These are phyloP conservation scores for Spatholobus suberectus DNA, from an alignment of 306 rosid genomes.

Conservation along the genomic window DNA sequence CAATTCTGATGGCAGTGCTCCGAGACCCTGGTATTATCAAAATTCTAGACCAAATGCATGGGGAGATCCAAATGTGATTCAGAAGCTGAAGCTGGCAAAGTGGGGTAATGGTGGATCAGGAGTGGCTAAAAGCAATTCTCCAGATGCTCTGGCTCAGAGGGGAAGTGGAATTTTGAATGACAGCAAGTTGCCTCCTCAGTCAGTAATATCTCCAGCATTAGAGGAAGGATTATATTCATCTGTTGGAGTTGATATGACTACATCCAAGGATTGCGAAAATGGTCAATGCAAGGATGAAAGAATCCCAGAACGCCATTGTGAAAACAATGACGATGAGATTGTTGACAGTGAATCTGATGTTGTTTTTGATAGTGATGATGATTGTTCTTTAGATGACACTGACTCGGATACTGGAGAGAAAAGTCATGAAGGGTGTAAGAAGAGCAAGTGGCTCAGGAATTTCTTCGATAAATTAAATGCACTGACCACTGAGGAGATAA, in stretches of 20 bases:
- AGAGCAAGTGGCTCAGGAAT: constrained; percentile 51
- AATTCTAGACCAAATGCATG: constrained; percentile 42
- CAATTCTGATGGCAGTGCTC: constrained; percentile 31
- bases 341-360: constrained; percentile 47
- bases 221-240: not conserved
- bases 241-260: constrained; percentile 8
- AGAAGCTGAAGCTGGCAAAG: constrained; percentile 25
- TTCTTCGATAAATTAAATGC: constrained; percentile 48
- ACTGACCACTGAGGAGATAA: constrained; percentile 47
- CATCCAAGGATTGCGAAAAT: not conserved
- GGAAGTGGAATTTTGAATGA: constrained; percentile 26
- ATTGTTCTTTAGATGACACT: constrained; percentile 46
- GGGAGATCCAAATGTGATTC: constrained; percentile 30
- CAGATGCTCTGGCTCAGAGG: not conserved
- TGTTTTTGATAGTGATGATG: constrained; percentile 52
- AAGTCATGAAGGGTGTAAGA: constrained; percentile 47
- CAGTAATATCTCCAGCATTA: not conserved
- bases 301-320: not conserved
- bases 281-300: constrained; percentile 8
- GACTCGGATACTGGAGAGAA: constrained; percentile 49
- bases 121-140: constrained; percentile 9
- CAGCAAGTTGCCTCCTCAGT: not conserved
- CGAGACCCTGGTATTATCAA: constrained; percentile 39
- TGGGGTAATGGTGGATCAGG: constrained; percentile 24
- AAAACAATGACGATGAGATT: constrained; percentile 21